Base-by-base conservation (phyloP, 2,329 filamentous ascomycete genomes). In the Hypoxylon sp. region DNA sequence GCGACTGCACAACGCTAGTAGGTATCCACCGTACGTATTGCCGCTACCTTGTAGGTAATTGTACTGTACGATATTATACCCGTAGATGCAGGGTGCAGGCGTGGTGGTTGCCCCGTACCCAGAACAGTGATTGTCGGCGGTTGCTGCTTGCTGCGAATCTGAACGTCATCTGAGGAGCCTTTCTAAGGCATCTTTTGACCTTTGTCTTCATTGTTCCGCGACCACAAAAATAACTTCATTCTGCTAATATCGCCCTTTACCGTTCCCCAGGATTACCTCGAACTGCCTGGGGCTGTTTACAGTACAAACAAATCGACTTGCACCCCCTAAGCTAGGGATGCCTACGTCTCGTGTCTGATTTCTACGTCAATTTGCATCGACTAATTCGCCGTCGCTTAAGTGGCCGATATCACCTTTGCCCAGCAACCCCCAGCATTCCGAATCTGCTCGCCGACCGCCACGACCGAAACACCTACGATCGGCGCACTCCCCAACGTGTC, bases 131-230 rank as follows among this genome's bases (percentile, higher is more conserved):
- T 62, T 56, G 63, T 58, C 54, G 59, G 54, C 48, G 22, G 65
- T 48, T 54, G 53, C 51, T 59, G 59, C 59, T 55, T 53, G 14
- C 17, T 60, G 44, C 42, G 57, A 67, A 68, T 68, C 68, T 65
- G 68, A 47, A 70, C 68, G 68, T 70, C 68, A 70, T 70, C 48
- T 63, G 62, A 66, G 61, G 68, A 65, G 58, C 48, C 19, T 57
- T 55, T 37, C 50, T 56, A 50, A 42, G 52, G 48, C 22, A 56
- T 39, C 60, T 37, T 63, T 61, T 37, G 51, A 26, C 42, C 55
- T 63, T 68, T 66, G 35, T 62, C 51, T 55, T 68, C 65, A 65
- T 68, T 68, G 63, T 68, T 46, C 51, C 42, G 6, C 24, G 22
- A 63, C 51, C 63, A 64, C 56, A 61, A 63, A 62, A 64, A 47